Evolutionary conservation across 2,329 filamentous ascomycete genomes (phyloP), one percentile per base, ranked within the genome.

Genomic region (Colletotrichum sp.): DNA sequence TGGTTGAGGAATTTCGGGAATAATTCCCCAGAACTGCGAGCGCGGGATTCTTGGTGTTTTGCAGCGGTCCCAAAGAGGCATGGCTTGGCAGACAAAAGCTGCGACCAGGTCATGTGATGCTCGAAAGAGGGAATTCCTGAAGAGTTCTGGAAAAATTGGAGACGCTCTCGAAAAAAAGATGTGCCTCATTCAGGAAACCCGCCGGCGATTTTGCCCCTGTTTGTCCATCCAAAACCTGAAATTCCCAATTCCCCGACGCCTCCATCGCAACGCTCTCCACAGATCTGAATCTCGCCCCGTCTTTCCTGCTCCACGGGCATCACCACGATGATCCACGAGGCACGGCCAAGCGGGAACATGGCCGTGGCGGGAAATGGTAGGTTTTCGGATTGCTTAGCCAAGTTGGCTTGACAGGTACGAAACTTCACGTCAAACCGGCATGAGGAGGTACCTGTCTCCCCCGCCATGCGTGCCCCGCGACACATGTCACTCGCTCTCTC

Each of bases 241-340:
- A 69, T 76, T 61, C 48, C 70, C 74, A 73, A 39, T 32, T 59
- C 34, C 48, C 60, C 57, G 27, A 61, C 27, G 67, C 67, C 67
- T 70, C 27, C 64, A 67, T 75, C 70, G 28, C 69, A 68, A 36
- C 32, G n/a, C 72, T 67, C 70, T 75, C 73, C 73, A 73, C 73
- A 75, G 73, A 75, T 73, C 64, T 73, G 73, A 68, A 59, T 72
- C 64, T 64, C 27, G 73, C 73, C 73, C 73, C 73, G 70, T 75
- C 73, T 75, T 68, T 75, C 39, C 36, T 68, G 44, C 70, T 76
- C 74, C 74, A 69, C 65, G 61, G 48, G 12, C 22, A 55, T 75
- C 63, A 73, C 55, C 48, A 57, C 55, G 22, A 73, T 60, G 59
- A 55, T 73, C 71, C 71, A 73, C 65, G 55, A 32, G 55, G n/a